Evolutionary conservation across 2,329 filamentous ascomycete species (phyloP).

Genomic region (Alternaria triticina): DNA sequence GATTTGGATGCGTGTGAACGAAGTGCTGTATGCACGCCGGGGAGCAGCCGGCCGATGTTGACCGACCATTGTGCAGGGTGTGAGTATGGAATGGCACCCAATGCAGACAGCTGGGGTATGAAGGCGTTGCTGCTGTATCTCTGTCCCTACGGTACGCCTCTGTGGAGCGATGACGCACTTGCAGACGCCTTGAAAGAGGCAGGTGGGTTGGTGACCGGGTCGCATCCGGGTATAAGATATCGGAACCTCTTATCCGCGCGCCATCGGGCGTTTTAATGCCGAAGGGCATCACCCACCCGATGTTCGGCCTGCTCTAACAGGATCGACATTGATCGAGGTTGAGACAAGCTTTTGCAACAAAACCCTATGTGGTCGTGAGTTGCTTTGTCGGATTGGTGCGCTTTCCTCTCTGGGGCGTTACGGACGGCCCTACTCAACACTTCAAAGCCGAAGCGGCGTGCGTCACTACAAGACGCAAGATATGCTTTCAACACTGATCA

Average conservation of each 20-base stretch:
- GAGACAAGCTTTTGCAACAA: not conserved
- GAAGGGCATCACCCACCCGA: not conserved
- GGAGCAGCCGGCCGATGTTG: not conserved
- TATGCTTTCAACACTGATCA: not conserved
- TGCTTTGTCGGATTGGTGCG: not conserved
- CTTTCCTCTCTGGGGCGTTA: not conserved
- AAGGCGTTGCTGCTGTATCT: not conserved
- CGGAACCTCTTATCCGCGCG: not conserved
- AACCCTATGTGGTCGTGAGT: too few relatives aligned
- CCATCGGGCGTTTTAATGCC: not conserved
- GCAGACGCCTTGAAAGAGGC: not conserved
- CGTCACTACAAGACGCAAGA: not conserved
- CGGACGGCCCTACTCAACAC: not conserved
- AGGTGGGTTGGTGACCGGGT: not conserved
- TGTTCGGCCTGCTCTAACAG: not conserved
- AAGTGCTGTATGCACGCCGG: not conserved
- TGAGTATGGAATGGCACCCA: not conserved
- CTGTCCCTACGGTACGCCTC: not conserved
- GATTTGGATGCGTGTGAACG: not conserved
- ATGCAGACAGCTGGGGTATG: not conserved
- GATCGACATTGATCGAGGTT: not conserved
- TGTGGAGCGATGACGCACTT: constrained; percentile 3
- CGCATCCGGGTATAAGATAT: constrained; percentile 5
- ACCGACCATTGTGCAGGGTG: not conserved
- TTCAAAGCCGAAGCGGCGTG: not conserved